These are phyloP conservation scores for Penicillium fimorum DNA, from an alignment of 495 filamentous ascomycete genomes.

Conservation along the genomic window DNA sequence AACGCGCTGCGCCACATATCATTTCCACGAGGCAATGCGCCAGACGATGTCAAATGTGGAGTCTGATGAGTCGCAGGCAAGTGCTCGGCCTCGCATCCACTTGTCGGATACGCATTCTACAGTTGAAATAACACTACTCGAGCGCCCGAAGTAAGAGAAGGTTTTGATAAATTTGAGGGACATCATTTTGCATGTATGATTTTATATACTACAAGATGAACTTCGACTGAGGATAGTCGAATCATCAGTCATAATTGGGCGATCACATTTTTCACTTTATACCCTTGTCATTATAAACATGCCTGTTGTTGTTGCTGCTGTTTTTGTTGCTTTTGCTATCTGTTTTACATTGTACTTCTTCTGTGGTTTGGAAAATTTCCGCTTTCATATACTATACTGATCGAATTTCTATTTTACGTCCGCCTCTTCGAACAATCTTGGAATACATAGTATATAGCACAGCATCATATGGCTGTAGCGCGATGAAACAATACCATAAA, in stretches of 20 bases:
- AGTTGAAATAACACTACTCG: slow-evolving; percentile 5
- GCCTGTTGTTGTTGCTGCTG: background rate
- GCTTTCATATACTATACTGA: background rate
- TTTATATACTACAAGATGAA: background rate
- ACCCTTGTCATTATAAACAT: slow-evolving; percentile 8
- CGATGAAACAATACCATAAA: background rate
- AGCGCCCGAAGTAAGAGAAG: background rate
- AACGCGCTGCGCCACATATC: slow-evolving; percentile 10
- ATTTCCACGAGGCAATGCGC: slow-evolving; percentile 22
- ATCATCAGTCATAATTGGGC: slow-evolving; percentile 5
- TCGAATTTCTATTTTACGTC: background rate
- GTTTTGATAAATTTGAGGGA: background rate
- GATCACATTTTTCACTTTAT: slow-evolving; percentile 5
- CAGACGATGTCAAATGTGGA: slow-evolving; percentile 17
- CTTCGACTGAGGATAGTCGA: background rate
- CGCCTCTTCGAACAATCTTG: background rate
- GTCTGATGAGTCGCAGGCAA: background rate
- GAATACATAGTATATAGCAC: background rate
- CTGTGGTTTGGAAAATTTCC: background rate
- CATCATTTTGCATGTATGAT: background rate
- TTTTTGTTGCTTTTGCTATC: background rate
- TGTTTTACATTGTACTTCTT: background rate
- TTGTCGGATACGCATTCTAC: slow-evolving; percentile 2
- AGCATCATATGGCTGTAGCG: background rate
- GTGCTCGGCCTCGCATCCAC: background rate